Conservation (phyloP, 2,329 filamentous ascomycete species). For the Pezicula neosporulosa region DNA sequence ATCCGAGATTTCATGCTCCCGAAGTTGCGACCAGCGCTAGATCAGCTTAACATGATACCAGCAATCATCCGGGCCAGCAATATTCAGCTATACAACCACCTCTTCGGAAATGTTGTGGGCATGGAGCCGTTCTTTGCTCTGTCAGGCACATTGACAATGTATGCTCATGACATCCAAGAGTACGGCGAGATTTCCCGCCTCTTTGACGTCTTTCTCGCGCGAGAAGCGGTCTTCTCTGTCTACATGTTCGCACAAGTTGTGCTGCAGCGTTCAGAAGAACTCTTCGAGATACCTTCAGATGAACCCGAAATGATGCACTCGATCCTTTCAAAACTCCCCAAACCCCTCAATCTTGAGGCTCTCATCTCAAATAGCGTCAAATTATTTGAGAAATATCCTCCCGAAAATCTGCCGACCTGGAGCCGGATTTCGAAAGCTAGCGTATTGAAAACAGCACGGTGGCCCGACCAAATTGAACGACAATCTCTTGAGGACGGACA, state of each 20-base stretch:
- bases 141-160: conserved; percentile 90
- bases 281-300: conserved; percentile 78
- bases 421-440: conserved; percentile 68
- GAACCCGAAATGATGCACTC: conserved; percentile 92
- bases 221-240: conserved; percentile 81
- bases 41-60: conserved; percentile 84
- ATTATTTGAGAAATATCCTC: conserved; percentile 66
- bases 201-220: conserved; percentile 87
- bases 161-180: conserved; percentile 90
- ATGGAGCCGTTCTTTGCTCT: conserved; percentile 90
- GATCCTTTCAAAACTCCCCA: conserved; percentile 81
- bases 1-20: conserved; percentile 99
- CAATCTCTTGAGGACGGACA: conserved; percentile 66
- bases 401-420: conserved; percentile 71
- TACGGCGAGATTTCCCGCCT: conserved; percentile 86
- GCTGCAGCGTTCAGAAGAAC: conserved; percentile 72
- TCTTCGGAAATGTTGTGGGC: conserved; percentile 45
- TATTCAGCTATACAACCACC: conserved; percentile 66
- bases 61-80: conserved; percentile 74
- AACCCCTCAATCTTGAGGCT: conserved; percentile 73
- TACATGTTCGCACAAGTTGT: conserved; percentile 93
- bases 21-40: conserved; percentile 73
- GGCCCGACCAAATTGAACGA: conserved; percentile 41
- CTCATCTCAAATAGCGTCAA: conserved; percentile 64
- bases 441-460: conserved; percentile 78